Base-by-base conservation (phyloP, 345 rosid genomes). In the Aquilaria sinensis region DNA sequence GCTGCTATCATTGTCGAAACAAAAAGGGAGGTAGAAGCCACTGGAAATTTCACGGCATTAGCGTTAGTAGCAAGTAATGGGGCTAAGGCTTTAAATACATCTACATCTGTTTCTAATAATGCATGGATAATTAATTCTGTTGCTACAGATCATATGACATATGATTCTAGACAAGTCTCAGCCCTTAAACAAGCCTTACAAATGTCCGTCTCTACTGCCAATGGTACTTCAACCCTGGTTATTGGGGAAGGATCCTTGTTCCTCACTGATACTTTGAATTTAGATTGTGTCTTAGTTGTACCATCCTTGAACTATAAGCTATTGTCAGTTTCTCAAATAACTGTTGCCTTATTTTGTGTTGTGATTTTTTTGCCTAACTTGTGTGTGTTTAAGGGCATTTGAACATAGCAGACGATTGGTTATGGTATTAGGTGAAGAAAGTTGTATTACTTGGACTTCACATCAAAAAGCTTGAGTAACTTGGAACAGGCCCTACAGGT, bases 151-250 rank as follows among this genome's bases (percentile, higher is more conserved):
- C 23, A 23, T 23, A 23, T 23, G 55, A 47, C 54, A 9, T 61
- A 34, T 60, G 14, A 60, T 60, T 23, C 53, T 47, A 47, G n/a
- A 60, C 53, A 60, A 10, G 37, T 60, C 43, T 23, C 53, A 47
- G 6, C 53, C 7, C 5, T 60, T 2, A 10, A 47, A 29, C 23
- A 14, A 16, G 23, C 41, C 53, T 47, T 10, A 3, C 52, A 47
- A 60, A 60, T 45, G 30, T 9, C n/a, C 47, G 53, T 60, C 11
- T 60, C 41, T 12, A 47, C 37, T 47, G n/a, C 53, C 63, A 23
- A 23, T 23, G 23, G 23, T 23, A 23, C 23, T 23, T 23, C 23
- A 23, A 23, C 23, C 23, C 1, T 23, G 23, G 23, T 23, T 23
- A 23, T 23, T 23, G 23, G 23, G 23, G 23, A 23, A 23, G 23